Evolutionary conservation across 2,329 filamentous ascomycete species (phyloP).

Genomic region (Colletotrichum orbiculare): DNA sequence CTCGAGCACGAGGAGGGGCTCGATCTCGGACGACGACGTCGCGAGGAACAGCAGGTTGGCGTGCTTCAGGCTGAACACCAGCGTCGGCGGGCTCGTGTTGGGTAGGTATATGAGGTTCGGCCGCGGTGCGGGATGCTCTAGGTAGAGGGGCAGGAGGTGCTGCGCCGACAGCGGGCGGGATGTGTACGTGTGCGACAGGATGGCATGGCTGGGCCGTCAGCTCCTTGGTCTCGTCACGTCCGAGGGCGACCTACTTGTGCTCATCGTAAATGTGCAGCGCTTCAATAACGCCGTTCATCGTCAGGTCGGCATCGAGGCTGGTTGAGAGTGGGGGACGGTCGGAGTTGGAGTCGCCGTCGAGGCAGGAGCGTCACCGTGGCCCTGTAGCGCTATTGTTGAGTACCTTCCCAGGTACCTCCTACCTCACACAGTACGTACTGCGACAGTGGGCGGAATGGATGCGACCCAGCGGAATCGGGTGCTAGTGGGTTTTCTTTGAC

Average conservation of each 20-base stretch:
- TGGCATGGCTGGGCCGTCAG: constrained; percentile 71
- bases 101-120: constrained; percentile 89
- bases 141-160: constrained; percentile 86
- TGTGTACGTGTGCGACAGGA: constrained; percentile 90
- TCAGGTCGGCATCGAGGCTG: constrained; percentile 46
- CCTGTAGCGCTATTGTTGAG: too few relatives aligned
- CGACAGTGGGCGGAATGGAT: too few relatives aligned
- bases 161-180: constrained; percentile 81
- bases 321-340: constrained; percentile 36
- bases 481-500: constrained; percentile 12
- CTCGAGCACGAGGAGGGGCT: constrained; percentile 90
- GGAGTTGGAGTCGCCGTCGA: too few relatives aligned
- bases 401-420: too few relatives aligned
- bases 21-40: constrained; percentile 85
- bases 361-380: too few relatives aligned
- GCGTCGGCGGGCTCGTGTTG: constrained; percentile 83
- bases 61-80: constrained; percentile 89
- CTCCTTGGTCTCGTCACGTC: constrained; percentile 4
- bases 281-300: constrained; percentile 89
- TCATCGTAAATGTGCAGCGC: constrained; percentile 98
- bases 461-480: constrained; percentile 38
- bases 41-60: constrained; percentile 88
- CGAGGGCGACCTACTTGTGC: constrained; percentile 74
- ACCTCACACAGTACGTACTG: too few relatives aligned
- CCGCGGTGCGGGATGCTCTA: constrained; percentile 81